Evolutionary conservation across 2,329 filamentous ascomycete species (phyloP).

Genomic region (Beauveria australis): DNA sequence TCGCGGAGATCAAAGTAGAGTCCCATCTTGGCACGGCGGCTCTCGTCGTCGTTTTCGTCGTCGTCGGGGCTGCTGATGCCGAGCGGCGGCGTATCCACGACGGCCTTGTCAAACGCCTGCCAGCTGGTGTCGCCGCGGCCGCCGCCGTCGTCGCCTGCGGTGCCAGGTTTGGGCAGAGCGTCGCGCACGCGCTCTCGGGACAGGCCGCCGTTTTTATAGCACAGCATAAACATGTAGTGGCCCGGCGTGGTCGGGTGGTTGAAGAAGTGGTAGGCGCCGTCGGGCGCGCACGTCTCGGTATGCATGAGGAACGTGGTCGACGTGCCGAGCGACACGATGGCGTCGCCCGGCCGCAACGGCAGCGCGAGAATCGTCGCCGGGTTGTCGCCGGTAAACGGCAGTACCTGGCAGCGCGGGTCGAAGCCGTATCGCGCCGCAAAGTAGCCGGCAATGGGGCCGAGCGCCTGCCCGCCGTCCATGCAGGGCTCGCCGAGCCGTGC

Average conservation of each 20-base stretch:
- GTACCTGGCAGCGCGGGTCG: constrained; percentile 62
- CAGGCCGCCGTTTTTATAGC: constrained; percentile 96
- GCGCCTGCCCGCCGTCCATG: constrained; percentile 68
- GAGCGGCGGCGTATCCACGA: constrained; percentile 61
- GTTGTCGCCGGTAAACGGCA: constrained; percentile 92
- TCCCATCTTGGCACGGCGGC: constrained; percentile 62
- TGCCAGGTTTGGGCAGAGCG: constrained; percentile 41
- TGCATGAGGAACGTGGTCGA: constrained; percentile 98
- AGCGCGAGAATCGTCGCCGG: constrained; percentile 89
- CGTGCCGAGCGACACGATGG: constrained; percentile 90
- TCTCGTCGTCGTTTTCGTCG: constrained; percentile 19
- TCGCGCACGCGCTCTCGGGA: constrained; percentile 88
- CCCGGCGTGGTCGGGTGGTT: constrained; percentile 88
- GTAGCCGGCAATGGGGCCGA: constrained; percentile 71
- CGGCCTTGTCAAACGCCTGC: constrained; percentile 70
- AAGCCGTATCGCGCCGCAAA: constrained; percentile 76
- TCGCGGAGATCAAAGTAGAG: constrained; percentile 95
- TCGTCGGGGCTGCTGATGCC: constrained; percentile 39
- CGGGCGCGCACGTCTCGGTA: constrained; percentile 81
- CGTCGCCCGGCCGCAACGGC: constrained; percentile 78
- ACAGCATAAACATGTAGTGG: constrained; percentile 99
- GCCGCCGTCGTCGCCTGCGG: constrained; percentile 37
- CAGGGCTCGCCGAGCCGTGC: constrained; percentile 73
- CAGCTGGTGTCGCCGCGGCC: constrained; percentile 50
- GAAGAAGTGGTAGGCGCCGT: constrained; percentile 93